phyloP scores from a whole-genome alignment of 176 grass and related monocot species.

The Miscanthus lutarioriparius region DNA sequence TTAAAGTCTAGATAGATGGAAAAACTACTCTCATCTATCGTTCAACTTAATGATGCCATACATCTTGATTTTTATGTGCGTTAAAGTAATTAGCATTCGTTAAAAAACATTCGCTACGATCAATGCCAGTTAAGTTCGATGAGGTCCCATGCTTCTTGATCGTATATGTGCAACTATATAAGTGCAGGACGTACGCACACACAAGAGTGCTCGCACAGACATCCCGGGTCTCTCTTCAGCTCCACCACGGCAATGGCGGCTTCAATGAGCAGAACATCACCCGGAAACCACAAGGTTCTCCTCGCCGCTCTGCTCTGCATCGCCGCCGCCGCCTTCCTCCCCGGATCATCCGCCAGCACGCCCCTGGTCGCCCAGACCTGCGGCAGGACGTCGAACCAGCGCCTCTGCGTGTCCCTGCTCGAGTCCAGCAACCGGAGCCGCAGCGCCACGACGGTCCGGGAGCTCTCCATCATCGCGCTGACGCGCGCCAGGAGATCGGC shows the following conservation, averaged over 20 bases:
- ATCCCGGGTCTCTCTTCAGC: not conserved
- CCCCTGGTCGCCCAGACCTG: not conserved
- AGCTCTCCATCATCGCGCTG: not conserved
- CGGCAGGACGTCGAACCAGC: not conserved
- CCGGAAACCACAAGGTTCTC: not conserved
- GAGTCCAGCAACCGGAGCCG: not conserved
- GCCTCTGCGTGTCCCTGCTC: slow-evolving; percentile 8
- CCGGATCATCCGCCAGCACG: not conserved
- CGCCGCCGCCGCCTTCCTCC: not conserved
- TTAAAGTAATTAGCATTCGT: not conserved
- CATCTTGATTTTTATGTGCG: not conserved
- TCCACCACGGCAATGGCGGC: not conserved
- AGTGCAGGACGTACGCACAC: not conserved
- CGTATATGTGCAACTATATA: not conserved
- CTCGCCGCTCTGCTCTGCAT: slow-evolving; percentile 3
- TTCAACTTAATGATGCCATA: not conserved
- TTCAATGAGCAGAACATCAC: not conserved
- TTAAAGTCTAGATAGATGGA: too few relatives aligned
- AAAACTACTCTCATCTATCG: not conserved
- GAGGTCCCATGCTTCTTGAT: not conserved
- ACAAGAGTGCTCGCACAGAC: not conserved
- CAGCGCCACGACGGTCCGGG: not conserved
- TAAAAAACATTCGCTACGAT: not conserved
- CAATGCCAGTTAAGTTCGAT: not conserved
- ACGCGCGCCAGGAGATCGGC: not conserved